These are phyloP conservation scores for Leishmania martiniquensis DNA, from an alignment of 208 protist genomes.

Conservation along the genomic window DNA sequence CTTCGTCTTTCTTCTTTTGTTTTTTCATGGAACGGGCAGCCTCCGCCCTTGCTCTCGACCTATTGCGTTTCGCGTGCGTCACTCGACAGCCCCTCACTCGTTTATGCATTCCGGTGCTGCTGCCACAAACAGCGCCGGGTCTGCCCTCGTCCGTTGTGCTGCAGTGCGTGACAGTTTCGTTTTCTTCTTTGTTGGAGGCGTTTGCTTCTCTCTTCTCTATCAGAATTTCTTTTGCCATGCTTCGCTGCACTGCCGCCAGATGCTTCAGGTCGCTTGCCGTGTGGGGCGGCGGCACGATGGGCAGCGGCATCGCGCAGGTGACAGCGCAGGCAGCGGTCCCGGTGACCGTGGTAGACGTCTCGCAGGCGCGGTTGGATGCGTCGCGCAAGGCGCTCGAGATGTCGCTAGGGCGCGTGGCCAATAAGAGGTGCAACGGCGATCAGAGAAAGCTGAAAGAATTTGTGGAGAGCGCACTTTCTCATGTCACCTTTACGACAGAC, in stretches of 20 bases:
- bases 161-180: not conserved
- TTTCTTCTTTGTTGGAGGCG: not conserved
- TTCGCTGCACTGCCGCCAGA: constrained; percentile 22
- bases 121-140: not conserved
- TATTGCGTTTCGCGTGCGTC: not conserved
- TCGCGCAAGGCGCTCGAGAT: constrained; percentile 55
- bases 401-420: constrained; percentile 54
- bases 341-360: constrained; percentile 65
- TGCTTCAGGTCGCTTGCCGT: constrained; percentile 55
- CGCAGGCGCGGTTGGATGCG: constrained; percentile 52
- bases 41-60: not conserved
- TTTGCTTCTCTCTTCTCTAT: not conserved
- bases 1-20: not conserved
- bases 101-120: not conserved
- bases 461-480: constrained; percentile 39
- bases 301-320: constrained; percentile 74
- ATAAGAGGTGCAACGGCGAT: constrained; percentile 65
- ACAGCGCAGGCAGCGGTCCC: constrained; percentile 47
- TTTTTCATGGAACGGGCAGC: not conserved
- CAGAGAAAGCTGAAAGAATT: constrained; percentile 43
- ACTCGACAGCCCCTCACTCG: not conserved
- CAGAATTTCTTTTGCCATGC: constrained; percentile 5
- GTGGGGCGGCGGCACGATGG: constrained; percentile 78
- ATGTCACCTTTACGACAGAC: constrained; percentile 71
- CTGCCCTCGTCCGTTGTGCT: not conserved